Conservation (phyloP, 768 basidiomycete species). For the Hortiboletus flavorubellus region DNA sequence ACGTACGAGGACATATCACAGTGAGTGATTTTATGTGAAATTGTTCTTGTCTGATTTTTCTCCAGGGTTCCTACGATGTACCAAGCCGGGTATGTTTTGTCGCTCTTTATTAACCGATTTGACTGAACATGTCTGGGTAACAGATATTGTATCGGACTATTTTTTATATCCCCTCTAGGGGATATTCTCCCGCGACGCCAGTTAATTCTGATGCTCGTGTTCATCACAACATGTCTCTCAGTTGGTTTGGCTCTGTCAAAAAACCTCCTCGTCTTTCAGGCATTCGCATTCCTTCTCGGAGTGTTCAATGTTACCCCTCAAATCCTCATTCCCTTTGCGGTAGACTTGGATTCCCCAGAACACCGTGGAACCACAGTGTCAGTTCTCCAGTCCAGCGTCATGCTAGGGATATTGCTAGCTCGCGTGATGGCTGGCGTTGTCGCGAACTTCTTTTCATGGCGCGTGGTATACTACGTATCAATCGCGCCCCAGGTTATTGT, state of each 20-base stretch:
- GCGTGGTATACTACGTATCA: slow-evolving; percentile 40
- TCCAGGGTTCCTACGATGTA: slow-evolving; percentile 57
- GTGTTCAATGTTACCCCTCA: slow-evolving; percentile 39
- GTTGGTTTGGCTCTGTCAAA: slow-evolving; percentile 37
- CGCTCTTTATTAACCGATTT: too few species aligned
- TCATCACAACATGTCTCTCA: slow-evolving; percentile 32
- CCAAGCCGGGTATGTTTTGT: slow-evolving; percentile 53
- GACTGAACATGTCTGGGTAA: neutral
- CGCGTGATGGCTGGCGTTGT: slow-evolving; percentile 37
- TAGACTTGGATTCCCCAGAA: slow-evolving; percentile 38
- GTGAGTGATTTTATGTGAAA: slow-evolving; percentile 12
- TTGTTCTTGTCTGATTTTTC: slow-evolving; percentile 2
- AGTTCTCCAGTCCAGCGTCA: slow-evolving; percentile 27
- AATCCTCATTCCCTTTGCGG: slow-evolving; percentile 40
- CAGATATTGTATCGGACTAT: slow-evolving; percentile 30
- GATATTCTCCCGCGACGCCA: slow-evolving; percentile 43
- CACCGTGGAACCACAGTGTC: slow-evolving; percentile 23
- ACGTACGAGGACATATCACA: slow-evolving; percentile 32
- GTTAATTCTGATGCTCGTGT: slow-evolving; percentile 37
- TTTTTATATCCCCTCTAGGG: slow-evolving; percentile 43
- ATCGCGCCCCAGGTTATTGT: slow-evolving; percentile 32
- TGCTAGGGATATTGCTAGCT: slow-evolving; percentile 27
- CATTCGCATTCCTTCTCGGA: slow-evolving; percentile 37
- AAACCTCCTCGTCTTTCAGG: slow-evolving; percentile 32
- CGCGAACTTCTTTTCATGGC: slow-evolving; percentile 38